Conservation (phyloP, 441 rosid genomes). For the Mallotus repandus region DNA sequence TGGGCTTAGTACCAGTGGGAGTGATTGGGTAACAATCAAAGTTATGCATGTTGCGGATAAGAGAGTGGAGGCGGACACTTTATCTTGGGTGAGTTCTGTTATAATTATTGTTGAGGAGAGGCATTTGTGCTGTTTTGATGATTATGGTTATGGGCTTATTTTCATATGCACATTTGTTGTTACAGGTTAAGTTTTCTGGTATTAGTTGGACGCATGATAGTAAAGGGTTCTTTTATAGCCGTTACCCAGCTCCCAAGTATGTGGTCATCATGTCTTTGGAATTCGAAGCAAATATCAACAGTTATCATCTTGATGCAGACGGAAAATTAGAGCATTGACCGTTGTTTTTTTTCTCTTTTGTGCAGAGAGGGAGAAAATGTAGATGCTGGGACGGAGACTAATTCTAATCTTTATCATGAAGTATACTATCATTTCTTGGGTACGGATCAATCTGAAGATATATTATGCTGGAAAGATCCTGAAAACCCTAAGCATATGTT, state of each 20-base stretch:
- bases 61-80: constrained; percentile 63
- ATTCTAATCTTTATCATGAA: constrained; percentile 72
- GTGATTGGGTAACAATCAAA: constrained; percentile 89
- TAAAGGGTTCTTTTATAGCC: constrained; percentile 91
- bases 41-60: constrained; percentile 66
- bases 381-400: constrained; percentile 96
- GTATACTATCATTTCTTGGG: constrained; percentile 83
- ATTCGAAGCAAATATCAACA: neutral
- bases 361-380: constrained; percentile 72
- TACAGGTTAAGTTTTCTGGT: constrained; percentile 74
- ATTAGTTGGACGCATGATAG: constrained; percentile 85
- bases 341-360: neutral
- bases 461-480: constrained; percentile 86
- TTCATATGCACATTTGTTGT: constrained; percentile 7
- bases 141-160: neutral
- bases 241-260: constrained; percentile 88
- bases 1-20: constrained; percentile 88
- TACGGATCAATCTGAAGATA: constrained; percentile 79
- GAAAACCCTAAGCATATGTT: constrained; percentile 70
- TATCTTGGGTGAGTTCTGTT: constrained; percentile 73
- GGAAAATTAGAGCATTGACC: no score
- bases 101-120: neutral
- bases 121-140: no score
- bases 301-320: no score
- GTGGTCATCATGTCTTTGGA: constrained; percentile 15